phyloP scores from a whole-genome alignment of 768 basidiomycete genomes.

The Clavulina sp. region DNA sequence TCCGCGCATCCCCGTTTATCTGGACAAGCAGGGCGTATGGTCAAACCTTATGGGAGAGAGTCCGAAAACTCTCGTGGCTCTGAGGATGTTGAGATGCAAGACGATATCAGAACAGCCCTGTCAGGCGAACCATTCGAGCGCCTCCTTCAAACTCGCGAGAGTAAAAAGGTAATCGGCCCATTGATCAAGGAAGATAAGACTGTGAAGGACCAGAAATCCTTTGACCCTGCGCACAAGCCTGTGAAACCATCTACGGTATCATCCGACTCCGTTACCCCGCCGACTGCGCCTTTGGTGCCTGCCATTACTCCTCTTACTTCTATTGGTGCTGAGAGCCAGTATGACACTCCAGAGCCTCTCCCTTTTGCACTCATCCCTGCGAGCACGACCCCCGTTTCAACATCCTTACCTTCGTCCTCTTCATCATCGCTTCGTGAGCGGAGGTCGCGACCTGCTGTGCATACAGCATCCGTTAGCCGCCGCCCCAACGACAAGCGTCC shows the following conservation, averaged over 20 bases:
- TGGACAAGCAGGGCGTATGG: constrained; percentile 6
- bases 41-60: constrained; percentile 7
- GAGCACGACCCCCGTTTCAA: too few species aligned
- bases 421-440: background rate
- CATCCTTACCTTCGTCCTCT: background rate
- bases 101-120: background rate
- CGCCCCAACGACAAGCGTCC: background rate
- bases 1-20: background rate
- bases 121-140: background rate
- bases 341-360: too few species aligned
- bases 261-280: background rate
- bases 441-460: background rate
- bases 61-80: background rate
- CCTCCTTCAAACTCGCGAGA: background rate
- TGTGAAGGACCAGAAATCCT: background rate
- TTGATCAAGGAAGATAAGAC: constrained; percentile 5
- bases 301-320: too few species aligned
- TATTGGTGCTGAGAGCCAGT: too few species aligned
- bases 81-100: background rate
- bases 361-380: too few species aligned
- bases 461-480: background rate
- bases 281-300: too few species aligned
- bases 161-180: background rate
- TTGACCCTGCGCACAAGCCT: background rate
- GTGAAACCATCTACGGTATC: background rate